These are phyloP conservation scores for Pythium diclinum DNA, from an alignment of 352 stramenopile genomes.

Conservation along the genomic window DNA sequence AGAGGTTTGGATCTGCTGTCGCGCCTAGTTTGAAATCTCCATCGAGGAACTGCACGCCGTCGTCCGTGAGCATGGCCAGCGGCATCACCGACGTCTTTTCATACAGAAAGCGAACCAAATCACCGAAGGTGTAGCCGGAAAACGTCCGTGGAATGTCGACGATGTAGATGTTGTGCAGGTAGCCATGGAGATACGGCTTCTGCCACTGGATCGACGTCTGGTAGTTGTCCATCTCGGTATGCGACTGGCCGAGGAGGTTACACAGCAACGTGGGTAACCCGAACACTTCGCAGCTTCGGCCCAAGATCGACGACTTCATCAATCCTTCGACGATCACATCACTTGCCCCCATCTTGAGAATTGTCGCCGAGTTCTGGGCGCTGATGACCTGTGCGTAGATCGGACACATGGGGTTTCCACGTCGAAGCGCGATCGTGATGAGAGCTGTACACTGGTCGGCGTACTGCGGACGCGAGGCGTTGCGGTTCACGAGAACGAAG, in stretches of 20 bases:
- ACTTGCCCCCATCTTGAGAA: slow-evolving; percentile 72
- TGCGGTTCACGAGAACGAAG: slow-evolving; percentile 69
- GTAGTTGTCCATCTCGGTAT: slow-evolving; percentile 50
- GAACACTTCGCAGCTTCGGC: slow-evolving; percentile 57
- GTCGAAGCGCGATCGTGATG: slow-evolving; percentile 71
- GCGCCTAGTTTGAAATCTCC: slow-evolving; percentile 78
- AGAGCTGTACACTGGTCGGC: slow-evolving; percentile 68
- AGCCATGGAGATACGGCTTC: slow-evolving; percentile 62
- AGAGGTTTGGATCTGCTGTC: slow-evolving; percentile 70
- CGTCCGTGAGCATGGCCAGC: slow-evolving; percentile 61
- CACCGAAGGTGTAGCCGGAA: slow-evolving; percentile 72
- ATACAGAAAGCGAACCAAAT: slow-evolving; percentile 78
- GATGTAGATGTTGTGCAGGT: slow-evolving; percentile 69
- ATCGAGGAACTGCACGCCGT: slow-evolving; percentile 65
- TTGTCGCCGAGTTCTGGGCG: slow-evolving; percentile 52
- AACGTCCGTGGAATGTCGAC: slow-evolving; percentile 79
- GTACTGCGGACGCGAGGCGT: slow-evolving; percentile 46
- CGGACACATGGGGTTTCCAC: slow-evolving; percentile 61
- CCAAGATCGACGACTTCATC: slow-evolving; percentile 73
- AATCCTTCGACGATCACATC: slow-evolving; percentile 68
- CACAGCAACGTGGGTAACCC: slow-evolving; percentile 66
- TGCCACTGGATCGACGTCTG: slow-evolving; percentile 62
- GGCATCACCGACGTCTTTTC: slow-evolving; percentile 67
- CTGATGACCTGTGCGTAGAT: slow-evolving; percentile 83
- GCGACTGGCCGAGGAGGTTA: slow-evolving; percentile 58